Evolutionary conservation across 148 eudicot genomes (phyloP).

Genomic region (Nyssa sinensis): DNA sequence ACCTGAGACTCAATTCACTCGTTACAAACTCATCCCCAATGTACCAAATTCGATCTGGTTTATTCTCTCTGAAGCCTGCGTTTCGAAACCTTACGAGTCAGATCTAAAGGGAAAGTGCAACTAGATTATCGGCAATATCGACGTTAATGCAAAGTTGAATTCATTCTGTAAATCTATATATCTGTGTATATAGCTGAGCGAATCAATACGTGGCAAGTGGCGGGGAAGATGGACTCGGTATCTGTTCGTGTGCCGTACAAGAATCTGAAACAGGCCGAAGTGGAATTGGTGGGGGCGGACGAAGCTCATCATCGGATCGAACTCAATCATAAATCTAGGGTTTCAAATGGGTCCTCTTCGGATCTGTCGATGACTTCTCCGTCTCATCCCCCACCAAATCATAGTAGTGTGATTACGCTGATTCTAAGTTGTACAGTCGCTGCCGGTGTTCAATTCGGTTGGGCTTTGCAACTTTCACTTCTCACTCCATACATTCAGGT

Average conservation of each 20-base stretch:
- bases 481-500: conserved; percentile 90
- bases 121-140: no score
- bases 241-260: conserved; percentile 42
- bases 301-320: not conserved
- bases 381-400: conserved; percentile 14
- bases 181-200: not conserved
- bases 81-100: not conserved
- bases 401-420: conserved; percentile 44
- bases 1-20: not conserved
- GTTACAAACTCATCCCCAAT: no score
- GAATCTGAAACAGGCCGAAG: conserved; percentile 27
- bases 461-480: conserved; percentile 84
- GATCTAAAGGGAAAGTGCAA: no score
- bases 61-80: no score
- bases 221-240: conserved; percentile 24
- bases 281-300: conserved; percentile 17
- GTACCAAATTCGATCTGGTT: not conserved
- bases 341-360: conserved; percentile 27
- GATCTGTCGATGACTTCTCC: not conserved
- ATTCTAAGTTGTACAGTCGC: conserved; percentile 72
- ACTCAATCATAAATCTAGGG: conserved; percentile 15
- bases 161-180: no score
- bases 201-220: not conserved
- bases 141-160: no score
- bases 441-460: conserved; percentile 86